Percentiles rank a stretch among this genome's conserved stretches.
Evolutionary conservation across 2,329 filamentous ascomycete genomes (phyloP).

Genomic region (Diaporthe sp.): DNA sequence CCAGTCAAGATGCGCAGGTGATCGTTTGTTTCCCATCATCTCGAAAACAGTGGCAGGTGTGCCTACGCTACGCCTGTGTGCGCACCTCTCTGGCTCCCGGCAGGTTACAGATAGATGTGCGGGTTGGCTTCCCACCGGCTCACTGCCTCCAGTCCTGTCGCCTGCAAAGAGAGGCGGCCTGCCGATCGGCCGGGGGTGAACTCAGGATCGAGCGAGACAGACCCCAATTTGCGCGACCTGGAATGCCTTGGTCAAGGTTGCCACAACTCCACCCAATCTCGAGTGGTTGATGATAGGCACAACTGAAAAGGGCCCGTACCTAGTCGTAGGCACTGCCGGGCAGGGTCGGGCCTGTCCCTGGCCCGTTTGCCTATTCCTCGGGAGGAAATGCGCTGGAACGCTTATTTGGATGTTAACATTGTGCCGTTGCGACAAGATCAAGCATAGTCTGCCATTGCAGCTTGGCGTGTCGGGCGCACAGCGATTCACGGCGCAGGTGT

Average conservation of each 20-base stretch:
- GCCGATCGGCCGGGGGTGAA: slow-evolving; percentile 30
- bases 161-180: slow-evolving; percentile 21
- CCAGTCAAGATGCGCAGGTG: slow-evolving; percentile 24
- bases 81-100: not conserved
- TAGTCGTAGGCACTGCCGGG: not conserved
- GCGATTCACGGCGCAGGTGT: slow-evolving; percentile 23
- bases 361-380: slow-evolving; percentile 13
- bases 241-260: slow-evolving; percentile 40
- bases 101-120: slow-evolving; percentile 24
- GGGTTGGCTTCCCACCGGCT: slow-evolving; percentile 10
- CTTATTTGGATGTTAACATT: slow-evolving; percentile 19
- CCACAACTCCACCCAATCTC: slow-evolving; percentile 41
- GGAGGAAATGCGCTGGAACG: slow-evolving; percentile 8
- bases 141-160: slow-evolving; percentile 25
- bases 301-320: slow-evolving; percentile 25
- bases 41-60: slow-evolving; percentile 23
- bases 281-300: slow-evolving; percentile 34
- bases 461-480: slow-evolving; percentile 33
- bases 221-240: slow-evolving; percentile 41
- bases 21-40: slow-evolving; percentile 28
- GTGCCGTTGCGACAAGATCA: slow-evolving; percentile 30
- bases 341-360: slow-evolving; percentile 29
- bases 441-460: slow-evolving; percentile 5
- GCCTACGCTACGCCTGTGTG: not conserved
- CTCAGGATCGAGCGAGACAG: slow-evolving; percentile 40